A percentile compares a stretch with the other conserved stretches of the same genome.
Conservation (phyloP, 345 rosid species). For the Murraya paniculata region DNA sequence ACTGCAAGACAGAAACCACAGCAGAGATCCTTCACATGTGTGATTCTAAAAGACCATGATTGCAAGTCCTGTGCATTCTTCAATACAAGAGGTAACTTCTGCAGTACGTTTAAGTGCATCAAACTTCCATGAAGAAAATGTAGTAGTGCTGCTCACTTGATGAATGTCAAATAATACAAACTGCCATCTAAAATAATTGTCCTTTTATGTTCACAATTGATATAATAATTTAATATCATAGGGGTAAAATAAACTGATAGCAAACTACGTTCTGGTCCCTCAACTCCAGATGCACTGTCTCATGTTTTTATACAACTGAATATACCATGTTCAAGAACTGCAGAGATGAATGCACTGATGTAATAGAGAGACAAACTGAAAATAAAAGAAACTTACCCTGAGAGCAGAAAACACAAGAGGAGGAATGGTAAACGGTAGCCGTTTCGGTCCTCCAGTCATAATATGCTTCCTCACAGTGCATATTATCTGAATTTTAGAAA, state of each 20-base stretch:
- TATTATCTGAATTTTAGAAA: constrained; percentile 56
- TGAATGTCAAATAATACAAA: neutral
- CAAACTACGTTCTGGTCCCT: neutral
- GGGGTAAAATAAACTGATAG: neutral
- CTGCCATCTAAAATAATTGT: neutral
- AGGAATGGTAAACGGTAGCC: constrained; percentile 74
- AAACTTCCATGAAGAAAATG: neutral
- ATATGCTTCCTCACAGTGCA: constrained; percentile 67
- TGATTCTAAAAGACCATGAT: neutral
- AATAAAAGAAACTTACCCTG: constrained; percentile 42
- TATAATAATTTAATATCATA: neutral
- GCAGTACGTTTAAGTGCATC: neutral
- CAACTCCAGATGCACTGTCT: neutral
- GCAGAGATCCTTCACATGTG: constrained; percentile 5
- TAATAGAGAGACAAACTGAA: neutral
- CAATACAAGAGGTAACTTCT: neutral
- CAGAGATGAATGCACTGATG: neutral
- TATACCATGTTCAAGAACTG: neutral
- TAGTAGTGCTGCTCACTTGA: neutral
- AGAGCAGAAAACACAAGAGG: constrained; percentile 75
- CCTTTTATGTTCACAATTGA: neutral
- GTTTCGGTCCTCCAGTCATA: constrained; percentile 70
- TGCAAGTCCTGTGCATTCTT: neutral
- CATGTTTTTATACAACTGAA: neutral
- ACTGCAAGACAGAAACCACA: constrained; percentile 39